Base-by-base conservation (phyloP, 495 filamentous ascomycete genomes). In the Penicillium paxilli region DNA sequence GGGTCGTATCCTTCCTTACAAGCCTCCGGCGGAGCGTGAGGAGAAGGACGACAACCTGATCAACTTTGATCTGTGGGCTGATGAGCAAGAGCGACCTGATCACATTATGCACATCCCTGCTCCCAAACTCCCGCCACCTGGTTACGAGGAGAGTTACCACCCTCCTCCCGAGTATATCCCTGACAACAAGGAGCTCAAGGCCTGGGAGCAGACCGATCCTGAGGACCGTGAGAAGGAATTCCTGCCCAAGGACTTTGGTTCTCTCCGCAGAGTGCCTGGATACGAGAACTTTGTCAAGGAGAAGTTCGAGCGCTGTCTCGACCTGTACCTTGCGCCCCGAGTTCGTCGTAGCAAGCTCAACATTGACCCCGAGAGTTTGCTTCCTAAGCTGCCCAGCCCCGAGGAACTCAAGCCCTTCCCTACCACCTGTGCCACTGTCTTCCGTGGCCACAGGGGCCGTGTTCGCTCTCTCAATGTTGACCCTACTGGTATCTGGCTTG, bases 61-160 rank as follows among this genome's bases (percentile, higher is more conserved):
- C 52, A 85, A 86, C 46, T 97, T 94, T 63, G 94, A 98, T 66
- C 80, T 98, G 57, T 98, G 94, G 94, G 90, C 92, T 17, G 87
- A 97, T 63, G 92, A 98, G 70, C 82, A 82, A 49, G 81, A 91
- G 28, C 81, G 87, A 49, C 80, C 86, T n/a, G 88, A 93, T 47
- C 90, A 97, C 65, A 75, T 84, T 10, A 97, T 98, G 94, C 87
- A 97, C 59, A 85, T 98, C 51, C 90, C 95, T n/a, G 95, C 94
- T 19, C 94, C 94, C 2, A 98, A 98, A 66, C 80, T 94, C 16
- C 88, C 92, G 28, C 95, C 95, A 19, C 94, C 94, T 21, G 91
- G 91, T 23, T 96, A 96, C 63, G 94, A 96, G 60, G 79, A 96
- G 67, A 93, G 89, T 63, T 98, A 98, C 66, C 95, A 96, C 71